Evolutionary conservation across 2,329 filamentous ascomycete species (phyloP), one percentile per base, ranked within the genome.

Genomic region (Fulvia fulva): DNA sequence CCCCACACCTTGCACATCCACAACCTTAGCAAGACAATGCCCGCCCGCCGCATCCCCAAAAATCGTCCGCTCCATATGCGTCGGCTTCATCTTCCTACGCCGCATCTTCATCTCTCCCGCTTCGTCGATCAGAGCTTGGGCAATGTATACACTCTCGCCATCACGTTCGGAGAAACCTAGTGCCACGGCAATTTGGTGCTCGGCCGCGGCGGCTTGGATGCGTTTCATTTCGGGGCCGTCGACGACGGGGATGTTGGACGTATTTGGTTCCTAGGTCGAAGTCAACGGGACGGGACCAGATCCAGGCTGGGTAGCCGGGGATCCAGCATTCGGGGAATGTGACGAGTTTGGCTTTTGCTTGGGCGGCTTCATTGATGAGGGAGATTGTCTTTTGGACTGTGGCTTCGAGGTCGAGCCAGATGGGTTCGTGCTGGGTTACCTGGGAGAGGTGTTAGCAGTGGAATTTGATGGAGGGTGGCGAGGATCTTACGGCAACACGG

Each of bases 391-490:
- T 87, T 1, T 76, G 68, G 1, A 87, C 79, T 1, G 78, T 76
- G 0, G 69, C 79, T 7, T 78, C 72, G 1, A 87, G 76, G 64
- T 87, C 81, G 7, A 87, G 75, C 83, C 83, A 87, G 1, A 75
- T 77, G 0, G 84, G 83, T 68, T 87, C 84, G 5, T 80, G 78
- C 66, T 87, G 83, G 0, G 81, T 78, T 12, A 81, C 61, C 80
- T 26, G 78, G 81, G 5, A 83, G 77, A 12, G 19, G 14, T 3
- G 46, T 23, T 41, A 16, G 25, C 26, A 46, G 30, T 21, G 19
- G n/a, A 32, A 26, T 47, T 16, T 22, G 45, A 32, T 19, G 14
- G 8, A 12, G 7, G 1, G 37, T 50, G 22, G n/a, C 32, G 11
- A 45, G 14, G 21, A 16, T 53, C 45, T 46, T 57, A 65, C 63